These are phyloP conservation scores for Diophrys sp. DNA, from an alignment of 73 alveolate species.

Conservation along the genomic window DNA sequence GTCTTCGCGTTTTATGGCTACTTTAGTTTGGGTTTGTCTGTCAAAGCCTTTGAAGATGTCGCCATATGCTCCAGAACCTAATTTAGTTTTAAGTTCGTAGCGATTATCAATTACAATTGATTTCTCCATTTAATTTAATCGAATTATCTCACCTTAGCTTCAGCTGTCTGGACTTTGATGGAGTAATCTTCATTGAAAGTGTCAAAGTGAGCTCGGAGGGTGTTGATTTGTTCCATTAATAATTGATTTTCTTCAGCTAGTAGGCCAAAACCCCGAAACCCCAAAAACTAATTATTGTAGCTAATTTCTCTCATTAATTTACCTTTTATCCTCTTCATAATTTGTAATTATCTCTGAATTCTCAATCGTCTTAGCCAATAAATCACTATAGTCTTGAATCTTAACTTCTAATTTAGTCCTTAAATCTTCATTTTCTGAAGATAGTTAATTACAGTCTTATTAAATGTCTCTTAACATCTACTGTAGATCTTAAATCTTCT, in stretches of 20 bases:
- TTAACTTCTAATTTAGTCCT: slow-evolving; percentile 40
- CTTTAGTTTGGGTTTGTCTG: slow-evolving; percentile 3
- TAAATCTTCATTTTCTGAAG: slow-evolving; percentile 38
- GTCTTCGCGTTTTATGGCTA: slow-evolving; percentile 21
- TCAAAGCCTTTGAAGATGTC: slow-evolving; percentile 46
- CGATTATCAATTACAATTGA: too few relatives aligned
- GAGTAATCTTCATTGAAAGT: slow-evolving; percentile 41
- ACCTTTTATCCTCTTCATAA: slow-evolving; percentile 39
- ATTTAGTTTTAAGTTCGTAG: slow-evolving; percentile 8
- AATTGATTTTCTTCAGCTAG: slow-evolving; percentile 60
- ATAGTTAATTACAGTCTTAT: slow-evolving; percentile 9
- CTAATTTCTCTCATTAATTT: slow-evolving; percentile 38
- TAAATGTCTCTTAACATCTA: slow-evolving; percentile 5
- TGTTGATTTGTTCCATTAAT: slow-evolving; percentile 46
- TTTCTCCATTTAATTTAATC: too few relatives aligned
- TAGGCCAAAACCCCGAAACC: too few relatives aligned
- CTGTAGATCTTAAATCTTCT: not conserved
- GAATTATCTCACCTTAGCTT: slow-evolving; percentile 24
- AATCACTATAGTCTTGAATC: slow-evolving; percentile 46
- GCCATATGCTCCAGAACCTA: slow-evolving; percentile 59
- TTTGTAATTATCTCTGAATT: slow-evolving; percentile 48
- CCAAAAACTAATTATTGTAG: too few relatives aligned
- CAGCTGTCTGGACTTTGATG: slow-evolving; percentile 43
- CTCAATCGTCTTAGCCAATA: slow-evolving; percentile 46
- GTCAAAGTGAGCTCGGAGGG: slow-evolving; percentile 56